Percentiles rank a stretch among this genome's conserved stretches.
Conservation (phyloP, 1,284 basidiomycete genomes). For the Puccinia coronata region DNA sequence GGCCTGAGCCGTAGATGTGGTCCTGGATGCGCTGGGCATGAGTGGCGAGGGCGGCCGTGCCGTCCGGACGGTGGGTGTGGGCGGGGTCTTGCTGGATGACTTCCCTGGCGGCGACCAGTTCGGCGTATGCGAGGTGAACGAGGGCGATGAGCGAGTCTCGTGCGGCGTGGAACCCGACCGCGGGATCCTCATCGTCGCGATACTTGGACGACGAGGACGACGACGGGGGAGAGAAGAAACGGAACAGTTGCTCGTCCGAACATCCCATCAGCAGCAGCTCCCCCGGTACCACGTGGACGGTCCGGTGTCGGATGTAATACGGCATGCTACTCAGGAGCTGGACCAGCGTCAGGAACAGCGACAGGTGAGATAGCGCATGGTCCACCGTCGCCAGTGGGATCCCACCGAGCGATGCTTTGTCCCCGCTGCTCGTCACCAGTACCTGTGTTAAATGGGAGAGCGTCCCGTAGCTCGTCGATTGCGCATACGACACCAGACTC, state of each 20-base stretch:
- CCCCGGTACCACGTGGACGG: neutral
- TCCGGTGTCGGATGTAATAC: neutral
- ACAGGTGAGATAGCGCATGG: constrained; percentile 25
- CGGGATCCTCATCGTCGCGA: neutral
- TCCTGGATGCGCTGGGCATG: neutral
- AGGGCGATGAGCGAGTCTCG: constrained; percentile 9
- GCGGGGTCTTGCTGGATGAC: constrained; percentile 5
- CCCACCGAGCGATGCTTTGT: neutral
- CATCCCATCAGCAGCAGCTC: constrained; percentile 20
- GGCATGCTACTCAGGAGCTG: neutral
- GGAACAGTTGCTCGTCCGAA: constrained; percentile 15
- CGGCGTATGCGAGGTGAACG: constrained; percentile 7
- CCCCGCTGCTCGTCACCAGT: neutral
- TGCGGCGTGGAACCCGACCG: neutral
- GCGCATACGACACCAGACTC: neutral
- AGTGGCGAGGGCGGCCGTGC: too few species aligned
- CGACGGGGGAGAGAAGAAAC: neutral
- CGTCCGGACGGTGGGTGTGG: neutral
- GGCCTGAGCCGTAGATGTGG: neutral
- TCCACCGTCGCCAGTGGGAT: constrained; percentile 17
- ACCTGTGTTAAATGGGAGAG: constrained; percentile 22
- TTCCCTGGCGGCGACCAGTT: constrained; percentile 33
- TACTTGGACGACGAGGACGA: neutral
- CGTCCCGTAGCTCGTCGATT: constrained; percentile 1
- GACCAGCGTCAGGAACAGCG: constrained; percentile 2